These are phyloP conservation scores for Stachybotrys echinatus DNA, from an alignment of 2,329 filamentous ascomycete genomes.

Conservation along the genomic window DNA sequence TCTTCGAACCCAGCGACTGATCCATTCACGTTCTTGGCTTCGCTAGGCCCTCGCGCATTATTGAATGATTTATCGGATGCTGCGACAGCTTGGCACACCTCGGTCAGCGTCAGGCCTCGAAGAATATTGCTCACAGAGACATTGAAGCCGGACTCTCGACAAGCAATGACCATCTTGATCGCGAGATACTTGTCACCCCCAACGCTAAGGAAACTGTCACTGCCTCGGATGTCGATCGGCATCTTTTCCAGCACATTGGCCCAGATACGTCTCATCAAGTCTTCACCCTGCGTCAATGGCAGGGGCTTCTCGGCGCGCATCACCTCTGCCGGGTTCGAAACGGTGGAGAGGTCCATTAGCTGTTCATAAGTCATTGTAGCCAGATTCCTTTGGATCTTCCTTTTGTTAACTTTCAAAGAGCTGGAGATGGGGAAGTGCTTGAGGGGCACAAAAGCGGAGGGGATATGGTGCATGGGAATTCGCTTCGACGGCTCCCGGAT, in stretches of 20 bases:
- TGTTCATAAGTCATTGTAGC: constrained; percentile 35
- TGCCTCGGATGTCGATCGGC: constrained; percentile 32
- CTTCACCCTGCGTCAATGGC: constrained; percentile 41
- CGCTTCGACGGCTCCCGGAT: constrained; percentile 7
- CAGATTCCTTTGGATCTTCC: constrained; percentile 40
- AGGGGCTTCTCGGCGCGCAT: constrained; percentile 36
- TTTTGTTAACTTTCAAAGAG: constrained; percentile 45
- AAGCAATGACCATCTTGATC: constrained; percentile 36
- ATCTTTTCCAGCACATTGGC: constrained; percentile 34
- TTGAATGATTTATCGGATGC: constrained; percentile 9
- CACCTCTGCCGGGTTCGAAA: constrained; percentile 29
- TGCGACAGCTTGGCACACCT: constrained; percentile 34
- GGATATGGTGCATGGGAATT: constrained; percentile 37
- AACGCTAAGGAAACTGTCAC: constrained; percentile 38
- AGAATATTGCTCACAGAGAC: constrained; percentile 39
- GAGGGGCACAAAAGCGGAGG: constrained; percentile 43
- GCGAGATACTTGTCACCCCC: constrained; percentile 43
- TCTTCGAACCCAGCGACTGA: constrained; percentile 17
- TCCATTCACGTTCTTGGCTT: not conserved
- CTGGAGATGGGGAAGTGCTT: constrained; percentile 41
- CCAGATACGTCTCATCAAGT: constrained; percentile 43
- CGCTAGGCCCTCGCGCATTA: not conserved
- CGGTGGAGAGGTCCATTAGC: constrained; percentile 33
- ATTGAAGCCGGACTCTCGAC: constrained; percentile 34
- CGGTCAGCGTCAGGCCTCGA: constrained; percentile 32